Conservation (phyloP, 75 land plant genomes). For the Pinus tabuliformis region DNA sequence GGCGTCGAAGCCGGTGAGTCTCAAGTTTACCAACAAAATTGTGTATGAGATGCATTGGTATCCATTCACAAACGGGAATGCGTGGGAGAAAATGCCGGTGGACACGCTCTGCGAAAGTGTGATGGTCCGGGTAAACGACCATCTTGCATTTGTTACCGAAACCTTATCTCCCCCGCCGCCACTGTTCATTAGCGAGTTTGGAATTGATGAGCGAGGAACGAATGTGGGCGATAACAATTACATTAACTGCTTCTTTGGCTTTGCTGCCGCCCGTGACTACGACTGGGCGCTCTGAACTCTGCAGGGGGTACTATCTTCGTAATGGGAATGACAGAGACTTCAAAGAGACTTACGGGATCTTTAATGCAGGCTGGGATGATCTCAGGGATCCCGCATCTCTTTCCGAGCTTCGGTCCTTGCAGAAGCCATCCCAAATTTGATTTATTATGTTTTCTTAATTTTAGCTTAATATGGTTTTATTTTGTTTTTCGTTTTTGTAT, state of each 20-base stretch:
- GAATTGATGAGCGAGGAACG: slow-evolving; percentile 31
- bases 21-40: slow-evolving; percentile 13
- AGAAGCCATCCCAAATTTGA: slow-evolving; percentile 15
- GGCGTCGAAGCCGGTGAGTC: not conserved
- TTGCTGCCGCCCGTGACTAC: slow-evolving; percentile 31
- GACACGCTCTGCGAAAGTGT: slow-evolving; percentile 7
- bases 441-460: no score
- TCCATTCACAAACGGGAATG: slow-evolving; percentile 13
- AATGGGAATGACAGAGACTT: slow-evolving; percentile 8
- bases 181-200: slow-evolving; percentile 48
- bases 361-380: slow-evolving; percentile 23
- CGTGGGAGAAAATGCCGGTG: not conserved
- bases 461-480: no score
- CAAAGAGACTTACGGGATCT: slow-evolving; percentile 42
- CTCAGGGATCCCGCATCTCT: slow-evolving; percentile 18
- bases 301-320: slow-evolving; percentile 51
- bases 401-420: slow-evolving; percentile 12
- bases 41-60: slow-evolving; percentile 55
- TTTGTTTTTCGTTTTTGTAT: no score
- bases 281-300: slow-evolving; percentile 64
- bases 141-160: not conserved
- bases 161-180: not conserved
- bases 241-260: slow-evolving; percentile 32
- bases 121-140: not conserved
- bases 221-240: slow-evolving; percentile 22